A percentile compares a stretch with the other conserved stretches of the same genome.
These are phyloP conservation scores for Pyricularia sp. DNA, from an alignment of 2,329 filamentous ascomycete species.

Conservation along the genomic window DNA sequence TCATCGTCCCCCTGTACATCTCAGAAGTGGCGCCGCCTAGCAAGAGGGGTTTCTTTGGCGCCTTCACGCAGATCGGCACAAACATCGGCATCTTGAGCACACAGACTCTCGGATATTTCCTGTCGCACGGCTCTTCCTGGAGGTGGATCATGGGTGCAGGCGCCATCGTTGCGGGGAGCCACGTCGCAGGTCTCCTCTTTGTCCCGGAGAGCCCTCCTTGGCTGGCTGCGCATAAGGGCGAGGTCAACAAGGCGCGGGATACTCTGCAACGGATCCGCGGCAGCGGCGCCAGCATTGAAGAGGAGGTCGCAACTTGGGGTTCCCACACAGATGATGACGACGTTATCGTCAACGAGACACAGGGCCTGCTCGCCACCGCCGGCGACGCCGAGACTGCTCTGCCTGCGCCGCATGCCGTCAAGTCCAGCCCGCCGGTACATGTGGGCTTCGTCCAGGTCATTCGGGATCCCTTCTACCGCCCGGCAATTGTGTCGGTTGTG, in stretches of 20 bases:
- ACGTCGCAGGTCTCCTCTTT: slow-evolving; percentile 58
- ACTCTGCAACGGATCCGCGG: slow-evolving; percentile 69
- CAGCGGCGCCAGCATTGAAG: slow-evolving; percentile 50
- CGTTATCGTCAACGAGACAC: slow-evolving; percentile 43
- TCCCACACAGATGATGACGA: slow-evolving; percentile 16
- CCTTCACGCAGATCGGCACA: slow-evolving; percentile 84
- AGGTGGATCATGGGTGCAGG: slow-evolving; percentile 68
- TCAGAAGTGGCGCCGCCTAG: slow-evolving; percentile 73
- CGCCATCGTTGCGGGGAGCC: slow-evolving; percentile 51
- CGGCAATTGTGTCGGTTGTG: slow-evolving; percentile 68
- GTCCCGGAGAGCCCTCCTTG: slow-evolving; percentile 81
- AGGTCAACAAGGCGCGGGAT: slow-evolving; percentile 45
- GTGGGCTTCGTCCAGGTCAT: slow-evolving; percentile 54
- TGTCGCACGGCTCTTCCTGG: slow-evolving; percentile 72
- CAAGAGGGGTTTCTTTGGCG: slow-evolving; percentile 65
- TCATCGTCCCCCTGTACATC: slow-evolving; percentile 89
- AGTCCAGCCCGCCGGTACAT: slow-evolving; percentile 18
- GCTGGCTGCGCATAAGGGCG: slow-evolving; percentile 55
- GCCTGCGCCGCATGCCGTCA: slow-evolving; percentile 12
- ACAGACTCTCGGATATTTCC: slow-evolving; percentile 75
- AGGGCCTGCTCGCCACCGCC: slow-evolving; percentile 46
- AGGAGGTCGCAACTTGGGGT: slow-evolving; percentile 57
- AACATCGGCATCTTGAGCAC: slow-evolving; percentile 80
- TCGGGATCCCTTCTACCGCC: slow-evolving; percentile 52
- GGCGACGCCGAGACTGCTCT: slow-evolving; percentile 7